Base-by-base conservation (phyloP, 2,329 filamentous ascomycete species). In the Colletotrichum graminicola region DNA sequence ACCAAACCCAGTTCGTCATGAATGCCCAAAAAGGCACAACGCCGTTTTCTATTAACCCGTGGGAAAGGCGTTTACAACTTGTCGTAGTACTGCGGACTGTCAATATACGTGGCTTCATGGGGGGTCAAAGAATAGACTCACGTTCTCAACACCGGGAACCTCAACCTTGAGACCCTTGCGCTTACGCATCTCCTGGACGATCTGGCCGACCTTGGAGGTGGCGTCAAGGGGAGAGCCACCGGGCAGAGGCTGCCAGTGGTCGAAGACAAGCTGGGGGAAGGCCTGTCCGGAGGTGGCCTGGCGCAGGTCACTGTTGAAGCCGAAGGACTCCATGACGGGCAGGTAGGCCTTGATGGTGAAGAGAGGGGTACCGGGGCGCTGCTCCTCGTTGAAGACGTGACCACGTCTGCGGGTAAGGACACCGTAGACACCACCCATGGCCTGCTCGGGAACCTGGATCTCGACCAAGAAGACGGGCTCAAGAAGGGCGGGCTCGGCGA, bases 361-460 rank as follows among this genome's bases (percentile, higher is more conserved):
- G 75, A 99, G 93, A 86, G 96, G 96, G 84, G 96, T 99, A 87
- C 96, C 96, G 75, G 95, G 93, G 82, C 96, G 94, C 90, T 99
- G 96, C 89, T 97, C 93, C 89, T 99, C 96, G 84, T 89, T 89
- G 91, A 98, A 98, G 87, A 99, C 96, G 91, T 98, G 95, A 90
- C 96, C 96, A 93, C 96, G 92, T 85, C 95, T 90, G 82, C 95
- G 93, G 86, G 95, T 98, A 80, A 99, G 93, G 82, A 98, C 95
- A 92, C 95, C 93, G 88, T 99, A 99, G 86, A 99, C 97, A 91
- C 96, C 96, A 90, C 96, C 96, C 96, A 99, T 98, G 83, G 96
- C 95, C 82, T 92, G 88, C 90, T 99, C 96, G 81, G 95, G 95
- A 75, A 99, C 96, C 89, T 98, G 95, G 85, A 99, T 99, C 87